These are phyloP conservation scores for Ogataea polymorpha DNA, from an alignment of 805 yeast genomes.

Conservation along the genomic window DNA sequence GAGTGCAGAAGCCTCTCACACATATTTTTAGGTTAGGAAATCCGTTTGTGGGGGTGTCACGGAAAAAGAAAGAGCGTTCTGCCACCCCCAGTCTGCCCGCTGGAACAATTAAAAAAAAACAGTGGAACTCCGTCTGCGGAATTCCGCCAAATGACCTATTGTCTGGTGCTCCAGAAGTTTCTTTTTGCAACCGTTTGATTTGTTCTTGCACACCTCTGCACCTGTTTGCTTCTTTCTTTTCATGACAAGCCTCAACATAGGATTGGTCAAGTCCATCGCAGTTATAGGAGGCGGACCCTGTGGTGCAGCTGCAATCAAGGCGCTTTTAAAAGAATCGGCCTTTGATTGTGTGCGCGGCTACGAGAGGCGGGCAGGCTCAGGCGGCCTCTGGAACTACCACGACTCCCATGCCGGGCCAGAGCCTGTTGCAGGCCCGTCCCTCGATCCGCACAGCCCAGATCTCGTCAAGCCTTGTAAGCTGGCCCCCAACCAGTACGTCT, in stretches of 20 bases:
- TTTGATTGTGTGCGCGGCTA: constrained; percentile 51
- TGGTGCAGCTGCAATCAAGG: constrained; percentile 66
- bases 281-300: constrained; percentile 80
- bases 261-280: constrained; percentile 41
- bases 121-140: constrained; percentile 6
- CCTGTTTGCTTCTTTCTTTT: background rate
- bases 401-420: constrained; percentile 24
- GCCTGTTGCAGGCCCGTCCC: constrained; percentile 28
- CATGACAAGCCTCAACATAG: constrained; percentile 13
- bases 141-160: background rate
- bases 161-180: background rate
- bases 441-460: constrained; percentile 22
- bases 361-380: constrained; percentile 56
- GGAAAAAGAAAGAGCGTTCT: constrained; percentile 1
- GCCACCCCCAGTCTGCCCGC: background rate
- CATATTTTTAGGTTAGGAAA: constrained; percentile 2
- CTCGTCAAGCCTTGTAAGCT: constrained; percentile 12
- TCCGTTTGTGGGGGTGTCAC: constrained; percentile 8
- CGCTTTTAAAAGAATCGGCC: constrained; percentile 49
- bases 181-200: background rate
- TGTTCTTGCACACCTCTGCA: constrained; percentile 3
- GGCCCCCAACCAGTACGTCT: constrained; percentile 28
- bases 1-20: background rate
- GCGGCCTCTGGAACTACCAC: constrained; percentile 78
- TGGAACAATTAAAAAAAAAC: background rate